These are phyloP conservation scores for Xerophyta viscosa DNA, from an alignment of 106 monocot species.

Conservation along the genomic window DNA sequence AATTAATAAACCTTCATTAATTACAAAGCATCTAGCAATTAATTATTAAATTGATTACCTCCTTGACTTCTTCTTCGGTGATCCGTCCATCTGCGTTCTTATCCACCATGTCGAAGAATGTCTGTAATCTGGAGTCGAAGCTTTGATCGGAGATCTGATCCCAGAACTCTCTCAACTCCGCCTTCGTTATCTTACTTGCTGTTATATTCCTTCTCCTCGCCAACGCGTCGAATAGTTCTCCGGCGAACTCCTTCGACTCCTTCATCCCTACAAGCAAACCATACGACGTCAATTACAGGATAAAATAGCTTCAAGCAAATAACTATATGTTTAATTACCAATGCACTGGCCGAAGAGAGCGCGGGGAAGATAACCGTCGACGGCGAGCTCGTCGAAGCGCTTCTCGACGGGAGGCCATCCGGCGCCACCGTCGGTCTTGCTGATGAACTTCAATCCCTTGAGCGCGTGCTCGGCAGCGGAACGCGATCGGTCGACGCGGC, in stretches of 20 bases:
- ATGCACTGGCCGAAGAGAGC: conserved; percentile 80
- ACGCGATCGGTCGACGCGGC: conserved; percentile 45
- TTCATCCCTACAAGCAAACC: too few species aligned
- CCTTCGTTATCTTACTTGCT: conserved; percentile 41
- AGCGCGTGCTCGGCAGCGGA: conserved; percentile 71
- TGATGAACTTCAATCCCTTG: conserved; percentile 83
- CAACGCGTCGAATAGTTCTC: conserved; percentile 72
- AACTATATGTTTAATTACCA: too few species aligned
- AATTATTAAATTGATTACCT: too few species aligned
- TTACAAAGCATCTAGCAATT: too few species aligned
- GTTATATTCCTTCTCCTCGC: conserved; percentile 57
- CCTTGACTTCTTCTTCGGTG: conserved; percentile 71
- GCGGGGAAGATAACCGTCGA: conserved; percentile 35
- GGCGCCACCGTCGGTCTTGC: conserved; percentile 49
- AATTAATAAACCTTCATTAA: too few species aligned
- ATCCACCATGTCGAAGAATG: conserved; percentile 99
- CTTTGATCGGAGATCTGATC: conserved; percentile 89
- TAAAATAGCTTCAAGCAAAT: too few species aligned
- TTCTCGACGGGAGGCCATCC: conserved; percentile 84
- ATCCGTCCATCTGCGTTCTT: conserved; percentile 91
- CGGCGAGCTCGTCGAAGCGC: conserved; percentile 68
- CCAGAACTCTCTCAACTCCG: conserved; percentile 85
- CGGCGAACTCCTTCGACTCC: conserved; percentile 80
- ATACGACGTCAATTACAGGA: too few species aligned
- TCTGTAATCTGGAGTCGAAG: conserved; percentile 88